A percentile compares a stretch with the other conserved stretches of the same genome.
These are phyloP conservation scores for Pelargonium fulgidum DNA, from an alignment of 441 rosid species.

Conservation along the genomic window DNA sequence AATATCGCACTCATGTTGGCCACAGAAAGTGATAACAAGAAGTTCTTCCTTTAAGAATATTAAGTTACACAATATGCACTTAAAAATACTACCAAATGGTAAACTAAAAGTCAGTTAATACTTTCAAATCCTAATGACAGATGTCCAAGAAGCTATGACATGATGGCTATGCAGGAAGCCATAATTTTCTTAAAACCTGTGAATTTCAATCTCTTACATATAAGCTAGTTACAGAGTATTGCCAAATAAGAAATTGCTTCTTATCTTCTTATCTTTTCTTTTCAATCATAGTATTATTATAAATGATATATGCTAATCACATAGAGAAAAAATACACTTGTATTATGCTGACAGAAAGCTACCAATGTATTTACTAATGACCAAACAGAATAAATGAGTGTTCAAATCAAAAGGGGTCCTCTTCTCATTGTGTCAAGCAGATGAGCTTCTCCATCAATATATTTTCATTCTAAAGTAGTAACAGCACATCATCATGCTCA, in stretches of 20 bases:
- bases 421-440: neutral
- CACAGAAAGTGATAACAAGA: neutral
- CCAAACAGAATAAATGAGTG: neutral
- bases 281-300: neutral
- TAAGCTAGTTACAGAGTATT: neutral
- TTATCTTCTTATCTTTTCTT: neutral
- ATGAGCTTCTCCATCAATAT: neutral
- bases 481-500: neutral
- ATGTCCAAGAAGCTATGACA: neutral
- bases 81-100: neutral
- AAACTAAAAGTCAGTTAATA: neutral
- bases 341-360: neutral
- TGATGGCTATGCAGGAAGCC: neutral
- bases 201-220: neutral
- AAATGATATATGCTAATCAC: neutral
- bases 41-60: neutral
- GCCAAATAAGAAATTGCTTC: neutral
- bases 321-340: neutral
- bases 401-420: neutral
- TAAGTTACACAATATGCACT: neutral
- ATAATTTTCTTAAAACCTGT: neutral
- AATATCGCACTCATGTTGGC: neutral
- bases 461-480: neutral
- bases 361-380: neutral
- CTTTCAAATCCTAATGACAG: neutral